Conservation (phyloP, 306 rosid species). For the Ammopiptanthus mongolicus region DNA sequence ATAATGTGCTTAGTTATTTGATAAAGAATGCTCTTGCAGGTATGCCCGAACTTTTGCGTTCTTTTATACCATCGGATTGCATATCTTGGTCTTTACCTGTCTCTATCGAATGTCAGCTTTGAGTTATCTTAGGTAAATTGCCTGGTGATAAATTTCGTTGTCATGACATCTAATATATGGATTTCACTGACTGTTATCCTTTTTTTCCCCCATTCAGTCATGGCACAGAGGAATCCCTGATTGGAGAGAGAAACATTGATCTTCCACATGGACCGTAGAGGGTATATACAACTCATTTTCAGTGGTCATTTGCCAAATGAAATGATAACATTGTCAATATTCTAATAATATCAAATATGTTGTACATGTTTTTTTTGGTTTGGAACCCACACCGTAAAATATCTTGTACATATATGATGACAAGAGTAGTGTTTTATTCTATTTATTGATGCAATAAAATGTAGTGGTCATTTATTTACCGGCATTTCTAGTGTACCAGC, state of each 20-base stretch:
- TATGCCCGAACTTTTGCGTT: conserved; percentile 93
- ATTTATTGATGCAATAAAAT: not conserved
- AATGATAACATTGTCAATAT: conserved; percentile 9
- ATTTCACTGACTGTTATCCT: not conserved
- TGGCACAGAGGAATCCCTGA: conserved; percentile 57
- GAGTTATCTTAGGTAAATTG: conserved; percentile 75
- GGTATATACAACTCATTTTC: not conserved
- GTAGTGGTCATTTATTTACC: not conserved
- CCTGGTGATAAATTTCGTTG: not conserved
- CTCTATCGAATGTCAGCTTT: conserved; percentile 96
- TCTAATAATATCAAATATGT: not conserved
- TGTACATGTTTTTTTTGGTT: too few species aligned
- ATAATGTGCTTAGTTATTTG: not conserved
- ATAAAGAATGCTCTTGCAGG: conserved; percentile 41
- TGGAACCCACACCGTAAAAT: too few species aligned
- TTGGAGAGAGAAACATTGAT: conserved; percentile 45
- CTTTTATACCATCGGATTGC: conserved; percentile 94
- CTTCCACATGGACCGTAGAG: conserved; percentile 57
- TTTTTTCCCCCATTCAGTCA: conserved; percentile 41
- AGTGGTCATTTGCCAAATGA: not conserved
- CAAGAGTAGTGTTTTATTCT: not conserved
- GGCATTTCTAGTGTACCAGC: too few species aligned
- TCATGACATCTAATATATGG: not conserved
- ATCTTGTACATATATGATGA: conserved; percentile 29
- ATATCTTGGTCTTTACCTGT: conserved; percentile 82